phyloP scores from a whole-genome alignment of 176 grass and related monocot genomes.

The Poa pratensis region DNA sequence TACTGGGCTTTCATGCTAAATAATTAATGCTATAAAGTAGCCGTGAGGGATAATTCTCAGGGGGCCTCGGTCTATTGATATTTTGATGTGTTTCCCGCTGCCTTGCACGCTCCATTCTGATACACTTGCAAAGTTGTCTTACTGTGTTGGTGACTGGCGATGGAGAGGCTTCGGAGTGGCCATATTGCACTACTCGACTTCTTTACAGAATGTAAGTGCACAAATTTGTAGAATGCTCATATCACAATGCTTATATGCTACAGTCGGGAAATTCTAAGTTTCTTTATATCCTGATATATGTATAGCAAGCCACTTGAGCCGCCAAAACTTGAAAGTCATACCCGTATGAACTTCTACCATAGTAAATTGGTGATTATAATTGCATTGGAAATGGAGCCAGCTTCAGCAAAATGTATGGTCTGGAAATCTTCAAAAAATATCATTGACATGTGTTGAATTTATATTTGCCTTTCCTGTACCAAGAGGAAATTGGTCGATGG shows the following conservation, averaged over 20 bases:
- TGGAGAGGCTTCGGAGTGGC: slow-evolving; percentile 21
- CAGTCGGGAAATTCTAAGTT: background rate
- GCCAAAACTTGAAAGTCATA: background rate
- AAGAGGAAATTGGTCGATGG: background rate
- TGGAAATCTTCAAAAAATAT: background rate
- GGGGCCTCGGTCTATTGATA: background rate
- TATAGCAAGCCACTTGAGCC: background rate
- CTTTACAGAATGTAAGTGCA: background rate
- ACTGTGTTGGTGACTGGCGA: background rate
- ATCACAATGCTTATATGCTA: background rate
- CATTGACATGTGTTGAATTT: background rate
- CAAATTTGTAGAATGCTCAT: background rate
- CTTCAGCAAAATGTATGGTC: background rate
- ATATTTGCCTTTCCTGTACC: background rate
- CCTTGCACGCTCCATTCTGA: background rate
- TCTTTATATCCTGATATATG: background rate
- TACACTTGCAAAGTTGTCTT: slow-evolving; percentile 5
- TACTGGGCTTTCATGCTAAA: background rate
- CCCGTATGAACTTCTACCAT: background rate
- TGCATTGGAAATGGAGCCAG: background rate
- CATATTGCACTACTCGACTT: background rate
- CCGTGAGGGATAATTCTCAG: background rate
- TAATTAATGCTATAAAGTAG: slow-evolving; percentile 33
- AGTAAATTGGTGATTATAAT: background rate
- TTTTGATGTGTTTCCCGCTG: slow-evolving; percentile 9